Base-by-base conservation (phyloP, 352 stramenopile genomes). In the Phytopythium oedochilum region DNA sequence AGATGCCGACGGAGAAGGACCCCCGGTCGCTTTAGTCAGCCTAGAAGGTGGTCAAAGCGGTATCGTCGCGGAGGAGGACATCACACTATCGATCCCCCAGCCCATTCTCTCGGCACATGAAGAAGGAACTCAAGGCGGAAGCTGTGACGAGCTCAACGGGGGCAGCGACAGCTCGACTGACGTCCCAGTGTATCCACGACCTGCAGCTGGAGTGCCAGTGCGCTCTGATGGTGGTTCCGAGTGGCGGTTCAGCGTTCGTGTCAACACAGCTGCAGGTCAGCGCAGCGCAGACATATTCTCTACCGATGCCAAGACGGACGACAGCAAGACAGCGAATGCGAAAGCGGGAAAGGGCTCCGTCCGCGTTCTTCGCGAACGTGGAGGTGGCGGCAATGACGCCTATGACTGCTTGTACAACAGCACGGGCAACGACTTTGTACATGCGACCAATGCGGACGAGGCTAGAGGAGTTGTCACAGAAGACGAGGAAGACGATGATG, bases 341-440 rank as follows among this genome's bases (percentile, higher is more conserved):
- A 3, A 39, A 9, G 7, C 2, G 10, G 34, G 45, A 29, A 48
- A 48, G 42, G 42, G 42, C 1, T 32, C 3, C 22, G 42, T 81
- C 29, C 71, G 71, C 35, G 58, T 81, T 42, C 46, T 75, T 43
- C 65, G 71, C 23, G 60, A 77, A 58, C 62, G 72, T 46, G 68
- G 70, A 36, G 70, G 70, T 58, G 64, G 62, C n/a, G 64, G 68
- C 6, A 42, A 50, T 22, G 45, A 49, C 15, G 58, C 64, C 17
- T 75, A 71, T n/a, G 49, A 35, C 4, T 59, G 51, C 46, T 55
- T 82, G 28, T 82, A 83, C 22, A 53, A 55, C 40, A 44, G 14
- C 17, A n/a, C 2, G 18, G 12, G 50, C 4, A 23, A 36, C 3
- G 26, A n/a, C 5, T 20, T 15, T 50, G 23, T 3, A 44, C 1